A percentile compares a stretch with the other conserved stretches of the same genome.
phyloP scores from a whole-genome alignment of 1,284 basidiomycete species.

The Sanghuangporus weigelae region DNA sequence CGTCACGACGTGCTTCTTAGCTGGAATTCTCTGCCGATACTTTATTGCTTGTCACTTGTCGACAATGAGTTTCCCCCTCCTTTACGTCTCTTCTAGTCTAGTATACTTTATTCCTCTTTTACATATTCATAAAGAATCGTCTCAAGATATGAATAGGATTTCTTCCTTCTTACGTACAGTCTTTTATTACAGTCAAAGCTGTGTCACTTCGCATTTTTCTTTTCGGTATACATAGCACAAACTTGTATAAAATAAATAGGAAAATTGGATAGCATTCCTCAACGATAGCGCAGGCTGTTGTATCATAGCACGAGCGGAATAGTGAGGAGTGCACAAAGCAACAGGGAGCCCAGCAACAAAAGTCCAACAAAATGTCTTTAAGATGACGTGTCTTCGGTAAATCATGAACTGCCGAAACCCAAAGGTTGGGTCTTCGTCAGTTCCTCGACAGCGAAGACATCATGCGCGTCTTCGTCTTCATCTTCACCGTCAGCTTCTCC shows the following conservation, averaged over 20 bases:
- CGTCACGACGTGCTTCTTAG: background rate
- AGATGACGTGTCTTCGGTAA: no score
- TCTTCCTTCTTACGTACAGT: background rate
- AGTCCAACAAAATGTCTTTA: no score
- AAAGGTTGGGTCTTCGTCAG: background rate
- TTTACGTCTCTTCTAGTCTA: background rate
- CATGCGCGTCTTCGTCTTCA: background rate
- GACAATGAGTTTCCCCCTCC: background rate
- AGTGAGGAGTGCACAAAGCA: no score
- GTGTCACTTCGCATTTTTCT: background rate
- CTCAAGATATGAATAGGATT: background rate
- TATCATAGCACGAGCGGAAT: no score
- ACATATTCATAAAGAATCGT: constrained; percentile 3
- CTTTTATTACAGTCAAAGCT: background rate
- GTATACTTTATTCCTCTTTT: background rate
- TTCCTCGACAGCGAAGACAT: background rate
- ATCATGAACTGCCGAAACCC: background rate
- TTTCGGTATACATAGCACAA: background rate
- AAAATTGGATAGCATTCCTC: background rate
- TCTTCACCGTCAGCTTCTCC: background rate
- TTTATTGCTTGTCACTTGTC: background rate
- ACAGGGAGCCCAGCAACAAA: no score
- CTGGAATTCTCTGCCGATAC: background rate
- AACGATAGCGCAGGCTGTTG: no score
- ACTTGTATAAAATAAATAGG: background rate